A percentile compares a stretch with the other conserved stretches of the same genome.
phyloP scores from a whole-genome alignment of 2,329 filamentous ascomycete species.

The Trichocomaceae sp. region DNA sequence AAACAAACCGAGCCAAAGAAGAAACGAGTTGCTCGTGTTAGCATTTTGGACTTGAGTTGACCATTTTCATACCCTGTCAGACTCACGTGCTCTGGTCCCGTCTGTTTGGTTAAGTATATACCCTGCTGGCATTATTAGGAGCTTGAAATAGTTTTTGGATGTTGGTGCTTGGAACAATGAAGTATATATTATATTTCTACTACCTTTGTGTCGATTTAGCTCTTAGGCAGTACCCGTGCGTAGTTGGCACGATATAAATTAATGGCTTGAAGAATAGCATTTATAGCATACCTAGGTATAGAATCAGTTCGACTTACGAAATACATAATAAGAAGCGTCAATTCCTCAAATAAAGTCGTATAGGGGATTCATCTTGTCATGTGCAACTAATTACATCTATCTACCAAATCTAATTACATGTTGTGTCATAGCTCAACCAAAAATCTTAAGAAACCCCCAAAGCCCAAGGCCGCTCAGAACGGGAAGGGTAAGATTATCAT shows the following conservation, averaged over 20 bases:
- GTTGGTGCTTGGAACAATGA: background rate
- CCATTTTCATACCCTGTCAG: background rate
- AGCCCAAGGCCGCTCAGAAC: slow-evolving; percentile 82
- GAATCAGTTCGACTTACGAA: background rate
- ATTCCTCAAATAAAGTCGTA: background rate
- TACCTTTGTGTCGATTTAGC: background rate
- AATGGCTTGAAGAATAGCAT: background rate
- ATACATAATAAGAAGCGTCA: background rate
- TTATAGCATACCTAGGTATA: background rate
- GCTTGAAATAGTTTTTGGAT: background rate
- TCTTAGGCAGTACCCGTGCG: no score
- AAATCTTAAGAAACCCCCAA: slow-evolving; percentile 84
- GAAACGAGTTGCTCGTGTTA: slow-evolving; percentile 29
- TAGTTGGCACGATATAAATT: no score
- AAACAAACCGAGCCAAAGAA: slow-evolving; percentile 15
- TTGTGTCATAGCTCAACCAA: slow-evolving; percentile 40
- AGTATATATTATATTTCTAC: background rate
- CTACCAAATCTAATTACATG: slow-evolving; percentile 9
- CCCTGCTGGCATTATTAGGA: slow-evolving; percentile 3
- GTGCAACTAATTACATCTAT: slow-evolving; percentile 2
- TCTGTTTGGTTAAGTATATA: slow-evolving; percentile 13
- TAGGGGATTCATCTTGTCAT: background rate
- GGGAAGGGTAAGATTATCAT: slow-evolving; percentile 96
- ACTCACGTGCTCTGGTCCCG: background rate
- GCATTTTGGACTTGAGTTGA: slow-evolving; percentile 27